Base-by-base conservation (phyloP, 495 filamentous ascomycete genomes). In the Parachaetomium inaequale region DNA sequence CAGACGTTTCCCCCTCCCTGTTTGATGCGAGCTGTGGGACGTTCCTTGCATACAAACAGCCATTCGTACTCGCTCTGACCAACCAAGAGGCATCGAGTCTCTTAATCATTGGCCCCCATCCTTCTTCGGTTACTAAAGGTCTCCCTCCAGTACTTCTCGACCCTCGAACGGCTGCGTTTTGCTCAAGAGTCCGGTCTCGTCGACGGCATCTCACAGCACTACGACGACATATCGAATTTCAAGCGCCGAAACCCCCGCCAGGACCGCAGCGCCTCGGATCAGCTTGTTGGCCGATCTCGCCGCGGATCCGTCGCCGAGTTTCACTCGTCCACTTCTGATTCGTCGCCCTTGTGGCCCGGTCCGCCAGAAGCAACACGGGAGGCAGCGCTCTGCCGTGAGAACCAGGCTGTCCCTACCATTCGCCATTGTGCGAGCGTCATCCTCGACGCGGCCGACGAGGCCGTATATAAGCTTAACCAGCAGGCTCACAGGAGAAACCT, bases 391-490 rank as follows among this genome's bases (percentile, higher is more conserved):
- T 86, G 86, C 14, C 79, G 75, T 51, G 88, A 93, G 72, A 89
- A 95, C 75, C 89, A 87, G 68, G 73, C 82, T 31, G 69, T 86
- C 51, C 74, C 93, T 45, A 80, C 81, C 25, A 79, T 81, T 56
- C 79, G 81, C 32, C 74, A 81, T 58, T 76, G 79, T 46, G 79
- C 85, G 11, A 85, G 78, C 66, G 75, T 87, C 19, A 85, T 90
- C 52, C 76, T 88, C 40, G 88, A 92, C 78, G 82, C 87, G 51
- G 81, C 88, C 43, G 87, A 91, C 79, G 83, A 88, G 75, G 85
- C 83, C 17, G 74, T 88, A 21, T 83, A 78, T 70, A 80, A 78
- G 64, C 70, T 82, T 45, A 79, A 78, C 55, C 73, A 76, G 47
- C 72, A 74, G 42, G 69, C 71, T 38, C 77, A 64, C 65, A 74